A percentile compares a stretch with the other conserved stretches of the same genome.
phyloP scores from a whole-genome alignment of 1,139 yeast genomes.

The Geotrichum histeridarum region DNA sequence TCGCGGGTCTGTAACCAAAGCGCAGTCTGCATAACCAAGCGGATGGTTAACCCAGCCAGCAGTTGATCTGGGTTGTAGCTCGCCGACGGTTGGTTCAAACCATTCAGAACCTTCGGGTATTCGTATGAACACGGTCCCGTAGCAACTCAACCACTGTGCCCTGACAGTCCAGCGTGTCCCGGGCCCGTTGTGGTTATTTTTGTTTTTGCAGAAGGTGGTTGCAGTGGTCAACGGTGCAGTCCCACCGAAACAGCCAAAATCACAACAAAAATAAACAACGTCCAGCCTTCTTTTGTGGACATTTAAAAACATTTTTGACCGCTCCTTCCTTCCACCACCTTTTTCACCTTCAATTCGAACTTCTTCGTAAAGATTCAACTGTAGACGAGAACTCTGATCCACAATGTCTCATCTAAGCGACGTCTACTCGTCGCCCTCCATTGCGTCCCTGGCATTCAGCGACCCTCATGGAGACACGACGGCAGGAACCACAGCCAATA shows the following conservation, averaged over 20 bases:
- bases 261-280: not conserved
- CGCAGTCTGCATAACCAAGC: too few species aligned
- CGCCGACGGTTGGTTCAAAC: too few species aligned
- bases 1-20: too few species aligned
- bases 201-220: not conserved
- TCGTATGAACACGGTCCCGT: too few species aligned
- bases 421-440: conserved; percentile 2
- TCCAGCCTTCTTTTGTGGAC: not conserved
- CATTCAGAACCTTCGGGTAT: too few species aligned
- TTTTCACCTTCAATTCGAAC: not conserved
- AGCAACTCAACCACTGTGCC: too few species aligned
- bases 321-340: not conserved
- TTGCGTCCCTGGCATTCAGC: not conserved
- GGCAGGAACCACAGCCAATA: not conserved
- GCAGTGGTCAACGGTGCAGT: not conserved
- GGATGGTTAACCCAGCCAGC: too few species aligned
- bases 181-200: not conserved
- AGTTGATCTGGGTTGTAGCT: too few species aligned
- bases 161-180: too few species aligned
- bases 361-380: not conserved
- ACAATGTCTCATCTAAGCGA: not conserved
- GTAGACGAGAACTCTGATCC: not conserved
- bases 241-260: not conserved
- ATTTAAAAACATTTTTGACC: not conserved
- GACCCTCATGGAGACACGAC: not conserved